Evolutionary conservation across 495 filamentous ascomycete species (phyloP).

Genomic region (Chaetomium cochliodes): DNA sequence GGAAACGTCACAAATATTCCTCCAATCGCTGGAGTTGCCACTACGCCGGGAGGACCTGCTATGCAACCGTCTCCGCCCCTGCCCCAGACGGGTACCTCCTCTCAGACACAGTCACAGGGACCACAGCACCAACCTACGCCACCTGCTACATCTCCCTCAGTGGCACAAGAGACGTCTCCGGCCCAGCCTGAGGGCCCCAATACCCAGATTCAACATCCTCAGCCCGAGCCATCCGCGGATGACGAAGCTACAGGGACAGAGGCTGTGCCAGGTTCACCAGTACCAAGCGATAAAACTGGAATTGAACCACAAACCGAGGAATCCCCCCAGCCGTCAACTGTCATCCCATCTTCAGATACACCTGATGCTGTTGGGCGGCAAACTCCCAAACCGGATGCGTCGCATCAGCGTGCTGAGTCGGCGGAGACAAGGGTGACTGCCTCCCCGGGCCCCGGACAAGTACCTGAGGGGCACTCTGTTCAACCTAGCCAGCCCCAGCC

Average conservation of each 20-base stretch:
- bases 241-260: not conserved
- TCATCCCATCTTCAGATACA: not conserved
- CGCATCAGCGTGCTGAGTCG: not conserved
- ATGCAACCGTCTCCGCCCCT: not conserved
- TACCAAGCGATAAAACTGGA: not conserved
- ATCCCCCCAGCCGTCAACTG: not conserved
- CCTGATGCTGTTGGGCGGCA: not conserved
- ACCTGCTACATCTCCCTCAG: not conserved
- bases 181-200: not conserved
- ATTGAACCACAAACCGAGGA: not conserved
- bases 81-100: not conserved
- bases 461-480: not conserved
- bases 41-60: too few relatives aligned
- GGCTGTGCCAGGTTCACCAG: not conserved
- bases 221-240: not conserved
- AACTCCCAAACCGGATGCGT: not conserved
- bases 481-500: not conserved
- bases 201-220: not conserved
- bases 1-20: too few relatives aligned
- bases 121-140: not conserved
- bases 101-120: not conserved
- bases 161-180: not conserved
- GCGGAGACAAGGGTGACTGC: not conserved
- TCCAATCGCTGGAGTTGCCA: too few relatives aligned
- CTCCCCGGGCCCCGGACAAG: not conserved